phyloP scores from a whole-genome alignment of 2,329 filamentous ascomycete species.

The Arachnomyces sp. region DNA sequence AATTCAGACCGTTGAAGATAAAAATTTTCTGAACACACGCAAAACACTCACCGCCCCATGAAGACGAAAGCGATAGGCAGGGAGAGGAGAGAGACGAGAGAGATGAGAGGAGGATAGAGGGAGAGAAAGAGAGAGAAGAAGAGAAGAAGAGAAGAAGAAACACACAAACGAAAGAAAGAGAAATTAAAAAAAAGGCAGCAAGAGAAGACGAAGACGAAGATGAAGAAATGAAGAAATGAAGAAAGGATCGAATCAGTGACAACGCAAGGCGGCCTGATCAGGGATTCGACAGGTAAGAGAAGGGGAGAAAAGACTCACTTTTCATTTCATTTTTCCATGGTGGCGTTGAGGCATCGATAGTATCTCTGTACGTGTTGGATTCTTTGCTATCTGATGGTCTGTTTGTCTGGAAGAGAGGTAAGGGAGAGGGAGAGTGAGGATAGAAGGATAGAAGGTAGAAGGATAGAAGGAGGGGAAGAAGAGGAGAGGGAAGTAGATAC shows the following conservation, averaged over 20 bases:
- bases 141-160: conserved; percentile 4
- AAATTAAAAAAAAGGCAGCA: conserved; percentile 3
- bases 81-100: neutral
- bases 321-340: neutral
- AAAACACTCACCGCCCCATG: neutral
- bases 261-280: too few species aligned
- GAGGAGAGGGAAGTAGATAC: neutral
- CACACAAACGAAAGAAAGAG: conserved; percentile 7
- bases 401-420: conserved; percentile 1
- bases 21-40: neutral
- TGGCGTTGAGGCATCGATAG: too few species aligned
- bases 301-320: conserved; percentile 3
- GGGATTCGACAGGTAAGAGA: too few species aligned
- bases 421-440: neutral
- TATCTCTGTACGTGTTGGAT: too few species aligned
- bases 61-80: conserved; percentile 4
- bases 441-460: neutral
- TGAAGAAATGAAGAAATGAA: conserved; percentile 11
- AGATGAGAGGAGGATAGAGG: conserved; percentile 6
- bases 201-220: conserved; percentile 4
- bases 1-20: conserved; percentile 16
- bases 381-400: conserved; percentile 7
- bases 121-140: conserved; percentile 3
- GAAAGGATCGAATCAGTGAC: conserved; percentile 13
- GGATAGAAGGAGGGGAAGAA: neutral